Base-by-base conservation (phyloP, 2,329 filamentous ascomycete genomes). In the Coleophoma cylindrospora region DNA sequence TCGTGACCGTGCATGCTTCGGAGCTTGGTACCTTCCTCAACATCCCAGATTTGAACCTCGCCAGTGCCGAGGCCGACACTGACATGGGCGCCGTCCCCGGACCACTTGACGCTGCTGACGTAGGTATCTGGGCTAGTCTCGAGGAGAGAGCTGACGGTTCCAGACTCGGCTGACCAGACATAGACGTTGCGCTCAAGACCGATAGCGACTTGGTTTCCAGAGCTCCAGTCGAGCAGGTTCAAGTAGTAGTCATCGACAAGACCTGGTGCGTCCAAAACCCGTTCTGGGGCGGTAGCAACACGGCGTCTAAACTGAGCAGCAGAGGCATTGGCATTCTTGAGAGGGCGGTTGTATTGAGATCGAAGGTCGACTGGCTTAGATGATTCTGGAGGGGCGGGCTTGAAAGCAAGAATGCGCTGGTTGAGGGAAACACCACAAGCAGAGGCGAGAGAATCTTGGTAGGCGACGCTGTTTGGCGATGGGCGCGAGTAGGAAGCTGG, bases 41-140 rank as follows among this genome's bases (percentile, higher is more conserved):
- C 92, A 64, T 97, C 94, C 92, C 94, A 99, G 73, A 99, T 99
- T 74, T 99, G 94, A 36, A 99, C 90, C 70, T 99, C 94, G 53
- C 94, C 94, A 36, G 90, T 90, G 54, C 91, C 92, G 46, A 99
- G 86, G 54, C 94, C 94, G 60, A 97, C 91, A 57, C 91, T 87
- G 57, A 99, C 91, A 66, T 99, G 97, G 33, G 92, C 91, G 53
- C 94, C 94, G 64, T 99, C 94, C 46, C 89, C 90, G 55, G 91
- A 96, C 94, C 94, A 99, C 75, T 97, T 97, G 65, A 99, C 92
- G 59, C 91, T 96, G 74, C 91, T 95, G 64, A 99, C 84, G 67
- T 99, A 97, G 17, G 92, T 97, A 68, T 99, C 94, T 17, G 88
- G 77, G 50, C 82, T 80, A 45, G 89, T 90, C 74, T 99, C 92